These are phyloP conservation scores for Suillus clintonianus DNA, from an alignment of 768 basidiomycete genomes.

Conservation along the genomic window DNA sequence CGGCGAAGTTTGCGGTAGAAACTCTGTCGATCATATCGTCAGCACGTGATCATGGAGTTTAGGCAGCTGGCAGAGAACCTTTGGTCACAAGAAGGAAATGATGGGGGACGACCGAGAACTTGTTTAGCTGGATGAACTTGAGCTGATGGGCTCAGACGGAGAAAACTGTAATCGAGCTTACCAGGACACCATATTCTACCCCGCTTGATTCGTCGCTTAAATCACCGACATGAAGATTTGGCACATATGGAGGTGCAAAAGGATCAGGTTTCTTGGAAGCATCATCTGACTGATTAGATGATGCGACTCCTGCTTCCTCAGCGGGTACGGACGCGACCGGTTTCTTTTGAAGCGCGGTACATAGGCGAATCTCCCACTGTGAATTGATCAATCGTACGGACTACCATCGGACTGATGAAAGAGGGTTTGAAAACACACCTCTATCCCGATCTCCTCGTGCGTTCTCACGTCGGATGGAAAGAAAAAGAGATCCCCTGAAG, in stretches of 20 bases:
- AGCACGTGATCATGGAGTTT: not conserved
- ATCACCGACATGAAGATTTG: constrained; percentile 75
- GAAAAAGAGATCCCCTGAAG: constrained; percentile 70
- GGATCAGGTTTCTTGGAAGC: constrained; percentile 54
- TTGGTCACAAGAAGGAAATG: constrained; percentile 90
- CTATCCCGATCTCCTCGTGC: constrained; percentile 60
- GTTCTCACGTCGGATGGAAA: constrained; percentile 72
- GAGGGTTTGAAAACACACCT: constrained; percentile 45
- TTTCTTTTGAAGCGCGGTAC: constrained; percentile 85
- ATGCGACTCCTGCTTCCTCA: constrained; percentile 30
- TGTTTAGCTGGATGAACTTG: constrained; percentile 65
- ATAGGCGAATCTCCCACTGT: constrained; percentile 86
- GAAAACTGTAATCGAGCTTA: constrained; percentile 35
- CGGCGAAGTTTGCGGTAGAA: constrained; percentile 76
- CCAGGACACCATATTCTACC: constrained; percentile 69
- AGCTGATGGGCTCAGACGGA: constrained; percentile 1
- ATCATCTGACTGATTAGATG: constrained; percentile 23
- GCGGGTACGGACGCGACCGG: constrained; percentile 50
- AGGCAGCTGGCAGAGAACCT: constrained; percentile 44
- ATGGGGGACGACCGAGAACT: constrained; percentile 78
- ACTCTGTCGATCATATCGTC: constrained; percentile 47
- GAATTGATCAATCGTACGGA: not conserved
- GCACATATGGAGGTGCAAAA: constrained; percentile 85
- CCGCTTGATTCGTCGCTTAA: constrained; percentile 57
- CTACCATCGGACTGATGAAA: not conserved